Conservation (phyloP, 352 stramenopile species). For the Globisporangium acanthophoron region DNA sequence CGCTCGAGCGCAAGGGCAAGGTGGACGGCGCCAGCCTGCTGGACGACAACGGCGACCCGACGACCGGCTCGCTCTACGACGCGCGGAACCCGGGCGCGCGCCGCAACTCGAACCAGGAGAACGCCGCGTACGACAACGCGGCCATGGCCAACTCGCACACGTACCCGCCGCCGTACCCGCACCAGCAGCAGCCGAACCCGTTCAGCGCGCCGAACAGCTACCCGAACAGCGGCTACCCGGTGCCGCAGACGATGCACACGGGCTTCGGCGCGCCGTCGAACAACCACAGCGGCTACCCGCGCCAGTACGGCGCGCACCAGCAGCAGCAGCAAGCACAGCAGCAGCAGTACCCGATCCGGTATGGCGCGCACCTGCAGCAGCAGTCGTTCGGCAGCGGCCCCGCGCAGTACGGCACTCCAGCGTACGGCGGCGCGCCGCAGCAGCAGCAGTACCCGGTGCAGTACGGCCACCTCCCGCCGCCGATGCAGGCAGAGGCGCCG, state of each 20-base stretch:
- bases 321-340: constrained; percentile 10
- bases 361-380: constrained; percentile 16
- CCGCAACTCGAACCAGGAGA: constrained; percentile 65
- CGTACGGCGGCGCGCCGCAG: constrained; percentile 14
- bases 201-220: constrained; percentile 1
- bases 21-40: constrained; percentile 80
- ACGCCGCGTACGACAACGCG: constrained; percentile 15
- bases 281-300: constrained; percentile 40
- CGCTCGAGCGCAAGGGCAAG: constrained; percentile 80
- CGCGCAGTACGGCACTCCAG: constrained; percentile 21
- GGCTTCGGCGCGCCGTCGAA: constrained; percentile 9
- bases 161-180: constrained; percentile 55
- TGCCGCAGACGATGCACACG: constrained; percentile 15
- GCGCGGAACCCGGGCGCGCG: constrained; percentile 24
- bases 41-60: constrained; percentile 77
- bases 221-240: constrained; percentile 7
- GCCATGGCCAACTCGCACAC: constrained; percentile 23
- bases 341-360: constrained; percentile 14
- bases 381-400: constrained; percentile 14
- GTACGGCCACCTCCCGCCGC: constrained; percentile 50
- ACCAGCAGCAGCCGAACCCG: constrained; percentile 11
- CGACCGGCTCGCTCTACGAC: constrained; percentile 63
- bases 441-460: constrained; percentile 54
- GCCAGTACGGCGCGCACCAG: constrained; percentile 34
- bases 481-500: constrained; percentile 35